Conservation (phyloP, 306 rosid genomes). For the Prunus salicina region DNA sequence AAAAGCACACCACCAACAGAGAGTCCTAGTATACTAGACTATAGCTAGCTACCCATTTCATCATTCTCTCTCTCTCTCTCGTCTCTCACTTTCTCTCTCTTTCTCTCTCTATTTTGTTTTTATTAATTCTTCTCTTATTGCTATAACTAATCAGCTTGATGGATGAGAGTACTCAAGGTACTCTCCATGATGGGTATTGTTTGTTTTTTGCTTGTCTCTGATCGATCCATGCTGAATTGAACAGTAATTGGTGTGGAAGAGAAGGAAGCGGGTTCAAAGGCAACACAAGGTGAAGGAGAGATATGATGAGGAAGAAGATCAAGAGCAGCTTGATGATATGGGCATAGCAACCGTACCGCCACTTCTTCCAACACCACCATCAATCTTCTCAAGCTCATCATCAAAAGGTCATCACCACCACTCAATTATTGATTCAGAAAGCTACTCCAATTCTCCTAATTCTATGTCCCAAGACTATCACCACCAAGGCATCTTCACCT, state of each 20-base stretch:
- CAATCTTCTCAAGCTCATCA: constrained; percentile 20
- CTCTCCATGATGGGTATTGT: constrained; percentile 22
- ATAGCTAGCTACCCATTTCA: background rate
- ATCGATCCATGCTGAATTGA: constrained; percentile 28
- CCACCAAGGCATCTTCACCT: constrained; percentile 68
- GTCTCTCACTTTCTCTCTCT: background rate
- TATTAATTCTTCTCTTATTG: background rate
- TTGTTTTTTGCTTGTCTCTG: constrained; percentile 28
- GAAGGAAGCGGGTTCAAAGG: background rate
- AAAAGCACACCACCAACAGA: constrained; percentile 26
- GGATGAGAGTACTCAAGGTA: constrained; percentile 12
- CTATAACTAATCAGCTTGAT: background rate
- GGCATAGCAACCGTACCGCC: constrained; percentile 45
- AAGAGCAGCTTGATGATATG: constrained; percentile 38
- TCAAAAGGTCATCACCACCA: constrained; percentile 20
- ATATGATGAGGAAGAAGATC: constrained; percentile 32
- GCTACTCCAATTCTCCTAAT: constrained; percentile 24
- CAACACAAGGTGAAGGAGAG: constrained; percentile 1
- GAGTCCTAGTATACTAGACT: background rate
- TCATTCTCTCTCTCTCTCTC: constrained; percentile 16
- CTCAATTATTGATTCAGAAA: constrained; percentile 25
- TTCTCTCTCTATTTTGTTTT: constrained; percentile 6
- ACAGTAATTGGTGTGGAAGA: constrained; percentile 5
- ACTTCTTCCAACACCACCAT: constrained; percentile 15
- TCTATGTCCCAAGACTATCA: constrained; percentile 97